Conservation (phyloP, 2,329 filamentous ascomycete genomes). For the Colletotrichum musae region DNA sequence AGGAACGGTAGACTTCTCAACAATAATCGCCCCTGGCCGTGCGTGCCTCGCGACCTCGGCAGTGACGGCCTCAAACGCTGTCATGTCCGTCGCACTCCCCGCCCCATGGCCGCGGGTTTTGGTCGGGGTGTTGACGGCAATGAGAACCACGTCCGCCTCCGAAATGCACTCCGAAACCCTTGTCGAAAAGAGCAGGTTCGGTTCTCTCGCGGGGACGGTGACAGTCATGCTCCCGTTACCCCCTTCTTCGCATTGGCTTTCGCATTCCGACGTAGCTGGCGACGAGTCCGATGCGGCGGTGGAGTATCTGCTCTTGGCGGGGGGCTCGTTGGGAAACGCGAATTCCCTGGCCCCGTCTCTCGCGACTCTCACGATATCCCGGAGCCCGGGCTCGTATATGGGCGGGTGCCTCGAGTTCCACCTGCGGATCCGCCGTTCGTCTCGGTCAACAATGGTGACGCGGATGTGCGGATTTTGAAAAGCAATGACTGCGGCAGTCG, state of each 20-base stretch:
- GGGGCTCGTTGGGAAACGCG: constrained; percentile 54
- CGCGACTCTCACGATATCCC: constrained; percentile 75
- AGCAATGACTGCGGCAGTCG: constrained; percentile 82
- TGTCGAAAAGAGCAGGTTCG: constrained; percentile 85
- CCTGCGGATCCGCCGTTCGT: constrained; percentile 74
- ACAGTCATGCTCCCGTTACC: constrained; percentile 40
- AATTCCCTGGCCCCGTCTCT: constrained; percentile 69
- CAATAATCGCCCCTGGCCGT: constrained; percentile 78
- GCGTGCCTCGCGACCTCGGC: constrained; percentile 77
- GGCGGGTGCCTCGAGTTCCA: constrained; percentile 83
- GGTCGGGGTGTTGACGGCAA: constrained; percentile 85
- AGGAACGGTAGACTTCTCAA: constrained; percentile 87
- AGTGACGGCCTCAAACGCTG: constrained; percentile 78
- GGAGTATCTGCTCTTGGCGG: constrained; percentile 44
- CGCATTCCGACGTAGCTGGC: constrained; percentile 52
- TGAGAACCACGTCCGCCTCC: constrained; percentile 80
- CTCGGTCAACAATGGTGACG: constrained; percentile 82
- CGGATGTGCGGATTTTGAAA: constrained; percentile 78
- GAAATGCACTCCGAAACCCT: constrained; percentile 73
- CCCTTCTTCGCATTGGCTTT: constrained; percentile 46
- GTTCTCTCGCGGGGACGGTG: constrained; percentile 59
- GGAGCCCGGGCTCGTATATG: constrained; percentile 81
- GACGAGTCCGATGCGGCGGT: constrained; percentile 44
- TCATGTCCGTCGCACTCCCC: constrained; percentile 80
- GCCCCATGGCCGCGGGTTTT: constrained; percentile 79